Base-by-base conservation (phyloP, 345 rosid genomes). In the Stellera chamaejasme region DNA sequence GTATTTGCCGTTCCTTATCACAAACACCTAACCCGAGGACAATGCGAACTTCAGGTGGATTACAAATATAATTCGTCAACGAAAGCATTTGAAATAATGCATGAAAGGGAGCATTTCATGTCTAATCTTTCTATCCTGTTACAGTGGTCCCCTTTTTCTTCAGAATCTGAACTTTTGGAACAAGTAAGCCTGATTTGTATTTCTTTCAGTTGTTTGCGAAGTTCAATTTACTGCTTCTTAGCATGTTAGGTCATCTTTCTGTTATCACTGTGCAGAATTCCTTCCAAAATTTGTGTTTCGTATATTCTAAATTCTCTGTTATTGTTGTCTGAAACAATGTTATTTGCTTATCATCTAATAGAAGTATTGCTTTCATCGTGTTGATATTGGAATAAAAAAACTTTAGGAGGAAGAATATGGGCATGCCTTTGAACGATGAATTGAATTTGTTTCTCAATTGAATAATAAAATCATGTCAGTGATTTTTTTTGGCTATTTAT, bases 141-240 rank as follows among this genome's bases (percentile, higher is more conserved):
- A 69, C 73, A 69, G 53, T 93, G 99, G 99, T 89, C 99, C 58
- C 99, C 96, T 15, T 89, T 73, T 80, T 78, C 86, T 43, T 82
- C 88, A 52, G 94, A 93, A 69, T 75, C 70, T 19, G 96, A 88
- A 66, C 99, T 93, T 79, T 65, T 93, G 70, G 76, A 84, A 78
- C 99, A 89, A 76, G 99, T 77, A 77, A 68, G 74, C 43, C 41
- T 69, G 48, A 48, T 14, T 32, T 32, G 7, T 32, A 32, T 32
- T 32, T 32, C 39, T 32, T 32, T 3, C 39, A 4, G 7, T 32
- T 32, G 5, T 6, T 28, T 7, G 39, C 5, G 7, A 32, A 32
- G 39, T 32, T 32, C 39, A 32, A 32, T 32, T 32, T 13, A 54
- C 14, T 43, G 51, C 58, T n/a, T 50, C 64, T 56, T 4, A 32